Percentiles rank a stretch among this genome's conserved stretches.
Evolutionary conservation across 257 asterid species (phyloP).

Genomic region (Przewalskia tangutica): DNA sequence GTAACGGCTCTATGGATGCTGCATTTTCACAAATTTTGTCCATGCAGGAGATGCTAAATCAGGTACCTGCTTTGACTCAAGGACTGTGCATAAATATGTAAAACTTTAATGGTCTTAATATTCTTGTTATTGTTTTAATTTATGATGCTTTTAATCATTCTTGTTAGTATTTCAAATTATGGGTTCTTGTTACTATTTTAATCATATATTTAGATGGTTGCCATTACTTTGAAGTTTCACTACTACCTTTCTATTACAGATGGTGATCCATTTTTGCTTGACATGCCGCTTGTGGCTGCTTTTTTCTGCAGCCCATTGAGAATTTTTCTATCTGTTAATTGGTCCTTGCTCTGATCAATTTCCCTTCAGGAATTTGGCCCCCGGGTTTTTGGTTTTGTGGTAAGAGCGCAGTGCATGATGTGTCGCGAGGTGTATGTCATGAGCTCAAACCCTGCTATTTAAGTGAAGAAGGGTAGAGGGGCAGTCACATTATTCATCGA

Average conservation of each 20-base stretch:
- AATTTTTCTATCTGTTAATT: neutral
- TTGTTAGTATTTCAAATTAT: neutral
- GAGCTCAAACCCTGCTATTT: neutral
- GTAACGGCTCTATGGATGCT: slow-evolving; percentile 16
- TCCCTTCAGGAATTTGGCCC: neutral
- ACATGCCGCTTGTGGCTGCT: neutral
- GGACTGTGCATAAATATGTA: neutral
- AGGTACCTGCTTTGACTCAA: slow-evolving; percentile 26
- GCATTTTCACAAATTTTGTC: slow-evolving; percentile 30
- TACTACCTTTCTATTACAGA: neutral
- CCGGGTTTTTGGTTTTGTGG: neutral
- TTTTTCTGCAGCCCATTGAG: neutral
- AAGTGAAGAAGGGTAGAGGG: neutral
- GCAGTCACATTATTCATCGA: neutral
- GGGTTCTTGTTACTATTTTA: neutral
- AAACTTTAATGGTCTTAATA: neutral
- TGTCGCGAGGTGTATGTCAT: neutral
- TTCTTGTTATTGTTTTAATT: neutral
- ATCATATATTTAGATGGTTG: neutral
- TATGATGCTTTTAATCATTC: neutral
- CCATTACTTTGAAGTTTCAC: neutral
- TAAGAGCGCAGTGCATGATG: neutral
- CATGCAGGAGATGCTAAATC: slow-evolving; percentile 53
- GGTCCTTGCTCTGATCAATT: neutral
- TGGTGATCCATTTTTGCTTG: neutral